Base-by-base conservation (phyloP, 176 grass and related monocot genomes). In the Phoenix dactylifera region DNA sequence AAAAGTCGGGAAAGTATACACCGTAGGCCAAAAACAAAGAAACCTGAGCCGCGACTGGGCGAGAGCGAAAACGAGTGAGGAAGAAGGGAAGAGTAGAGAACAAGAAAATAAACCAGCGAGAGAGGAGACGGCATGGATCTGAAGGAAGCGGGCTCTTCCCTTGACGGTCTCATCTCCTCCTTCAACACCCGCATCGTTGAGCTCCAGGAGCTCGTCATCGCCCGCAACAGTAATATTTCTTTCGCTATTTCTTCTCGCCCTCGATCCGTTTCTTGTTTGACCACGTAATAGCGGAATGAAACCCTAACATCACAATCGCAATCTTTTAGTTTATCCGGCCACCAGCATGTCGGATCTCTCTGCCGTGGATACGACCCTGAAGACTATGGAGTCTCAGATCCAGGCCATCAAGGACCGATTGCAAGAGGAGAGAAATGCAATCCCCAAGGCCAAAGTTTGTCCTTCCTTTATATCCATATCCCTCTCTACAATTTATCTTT, bases 391-490 rank as follows among this genome's bases (percentile, higher is more conserved):
- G 62, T 76, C 80, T 30, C 86, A 88, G 73, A 73, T 90, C 62
- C 53, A 85, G 63, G 78, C 62, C 29, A 82, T 96, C 72, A 85
- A 66, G 49, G 60, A 69, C 52, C 62, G 78, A 12, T 20, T 96
- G n/a, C 81, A 88, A 49, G 86, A 96, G 80, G 91, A 96, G 80
- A 58, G 67, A 44, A 76, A 71, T 26, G 80, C 72, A n/a, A 87
- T 96, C 63, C 91, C 91, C n/a, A 87, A 90, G 65, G 91, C 83
- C 53, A 96, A 96, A 83, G 92, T 96, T 67, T 10, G 53, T 44
- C 35, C 35, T 44, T 9, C 10, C 58, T 75, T 26, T 32, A 14
- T 24, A 32, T 50, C 23, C 19, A 17, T 51, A 22, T 15, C 15
- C 22, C 18, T 22, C 18, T 61, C 16, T 12, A 44, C 35, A 44